Percentiles rank a stretch among this genome's conserved stretches.
phyloP scores from a whole-genome alignment of 1,139 yeast genomes.

The Geotrichum carabidarum region DNA sequence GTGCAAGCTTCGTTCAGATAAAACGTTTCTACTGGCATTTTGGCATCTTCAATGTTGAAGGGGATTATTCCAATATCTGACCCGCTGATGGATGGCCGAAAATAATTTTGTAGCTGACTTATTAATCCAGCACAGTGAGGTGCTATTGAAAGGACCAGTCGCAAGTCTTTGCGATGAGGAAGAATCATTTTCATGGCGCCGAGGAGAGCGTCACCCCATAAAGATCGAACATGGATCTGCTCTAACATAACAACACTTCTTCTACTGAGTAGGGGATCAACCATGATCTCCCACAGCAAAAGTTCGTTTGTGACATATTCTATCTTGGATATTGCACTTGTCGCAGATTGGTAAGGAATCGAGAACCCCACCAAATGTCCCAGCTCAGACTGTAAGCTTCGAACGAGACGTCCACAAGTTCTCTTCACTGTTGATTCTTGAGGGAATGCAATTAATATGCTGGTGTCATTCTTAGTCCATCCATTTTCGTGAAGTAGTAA shows the following conservation, averaged over 20 bases:
- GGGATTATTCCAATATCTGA: background rate
- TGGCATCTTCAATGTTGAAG: conserved; percentile 14
- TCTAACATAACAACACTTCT: conserved; percentile 77
- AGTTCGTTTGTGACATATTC: conserved; percentile 79
- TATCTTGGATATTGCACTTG: conserved; percentile 52
- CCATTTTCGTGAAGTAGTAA: conserved; percentile 74
- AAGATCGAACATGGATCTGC: conserved; percentile 80
- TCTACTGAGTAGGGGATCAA: conserved; percentile 56
- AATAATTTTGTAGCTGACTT: conserved; percentile 39
- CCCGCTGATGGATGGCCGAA: conserved; percentile 41
- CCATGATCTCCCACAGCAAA: conserved; percentile 61
- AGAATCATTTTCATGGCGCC: conserved; percentile 57
- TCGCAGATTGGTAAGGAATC: conserved; percentile 59
- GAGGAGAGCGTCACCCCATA: conserved; percentile 69
- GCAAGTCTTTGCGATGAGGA: conserved; percentile 22
- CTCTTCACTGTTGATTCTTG: conserved; percentile 9
- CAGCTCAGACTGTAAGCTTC: conserved; percentile 7
- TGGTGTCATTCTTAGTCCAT: conserved; percentile 40
- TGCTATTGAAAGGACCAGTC: conserved; percentile 9
- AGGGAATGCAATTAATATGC: conserved; percentile 58
- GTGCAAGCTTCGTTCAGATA: conserved; percentile 68
- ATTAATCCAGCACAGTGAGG: conserved; percentile 6
- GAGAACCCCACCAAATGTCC: conserved; percentile 46
- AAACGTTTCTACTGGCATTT: conserved; percentile 62
- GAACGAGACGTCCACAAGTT: conserved; percentile 13